Conservation (phyloP, 768 basidiomycete species). For the Cubamyces sp. region DNA sequence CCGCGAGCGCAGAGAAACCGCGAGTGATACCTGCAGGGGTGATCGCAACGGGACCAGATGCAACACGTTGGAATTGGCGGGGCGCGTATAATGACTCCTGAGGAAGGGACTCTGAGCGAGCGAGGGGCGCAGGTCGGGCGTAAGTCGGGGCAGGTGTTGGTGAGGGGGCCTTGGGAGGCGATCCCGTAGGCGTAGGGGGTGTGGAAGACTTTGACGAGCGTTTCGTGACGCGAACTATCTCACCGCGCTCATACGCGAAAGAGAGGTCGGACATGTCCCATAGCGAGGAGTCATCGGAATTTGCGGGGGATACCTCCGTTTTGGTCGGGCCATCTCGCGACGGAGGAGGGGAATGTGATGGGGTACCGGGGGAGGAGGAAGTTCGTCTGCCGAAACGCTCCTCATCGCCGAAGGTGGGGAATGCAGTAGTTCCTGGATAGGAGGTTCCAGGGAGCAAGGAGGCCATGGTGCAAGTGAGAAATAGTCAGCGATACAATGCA, state of each 20-base stretch:
- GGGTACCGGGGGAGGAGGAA: slow-evolving; percentile 21
- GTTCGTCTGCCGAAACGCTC: slow-evolving; percentile 14
- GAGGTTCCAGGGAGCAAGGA: slow-evolving; percentile 2
- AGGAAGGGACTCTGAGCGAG: slow-evolving; percentile 69
- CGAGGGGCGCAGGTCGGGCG: slow-evolving; percentile 51
- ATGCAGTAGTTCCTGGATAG: slow-evolving; percentile 6
- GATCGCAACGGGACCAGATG: slow-evolving; percentile 55
- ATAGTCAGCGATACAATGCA: slow-evolving; percentile 15
- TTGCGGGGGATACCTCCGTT: slow-evolving; percentile 28
- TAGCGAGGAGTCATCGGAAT: slow-evolving; percentile 59
- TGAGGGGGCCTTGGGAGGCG: slow-evolving; percentile 36
- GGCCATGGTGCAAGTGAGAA: slow-evolving; percentile 1
- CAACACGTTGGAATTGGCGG: slow-evolving; percentile 68
- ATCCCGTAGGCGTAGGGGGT: slow-evolving; percentile 46
- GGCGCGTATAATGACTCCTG: slow-evolving; percentile 37
- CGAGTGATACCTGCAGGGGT: slow-evolving; percentile 38
- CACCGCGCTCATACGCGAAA: slow-evolving; percentile 66
- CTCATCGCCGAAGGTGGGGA: slow-evolving; percentile 12
- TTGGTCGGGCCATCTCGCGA: slow-evolving; percentile 19
- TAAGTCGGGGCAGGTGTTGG: slow-evolving; percentile 42
- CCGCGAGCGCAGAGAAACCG: slow-evolving; percentile 31
- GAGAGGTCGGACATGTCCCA: slow-evolving; percentile 58
- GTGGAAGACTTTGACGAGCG: slow-evolving; percentile 52
- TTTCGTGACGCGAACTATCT: slow-evolving; percentile 60
- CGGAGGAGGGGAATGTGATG: slow-evolving; percentile 20